These are phyloP conservation scores for Arachis stenosperma DNA, from an alignment of 306 rosid species.

Conservation along the genomic window DNA sequence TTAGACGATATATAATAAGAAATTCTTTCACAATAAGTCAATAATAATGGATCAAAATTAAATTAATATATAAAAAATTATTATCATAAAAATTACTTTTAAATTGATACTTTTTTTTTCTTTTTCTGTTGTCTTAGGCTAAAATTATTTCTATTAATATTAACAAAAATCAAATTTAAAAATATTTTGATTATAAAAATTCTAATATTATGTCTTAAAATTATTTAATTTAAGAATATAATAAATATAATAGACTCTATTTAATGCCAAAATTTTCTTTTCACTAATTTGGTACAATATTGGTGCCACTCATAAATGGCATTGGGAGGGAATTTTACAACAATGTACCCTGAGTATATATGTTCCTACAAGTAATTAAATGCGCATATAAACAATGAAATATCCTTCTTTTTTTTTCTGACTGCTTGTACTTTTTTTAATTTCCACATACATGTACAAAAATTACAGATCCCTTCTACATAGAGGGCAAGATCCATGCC, in stretches of 20 bases:
- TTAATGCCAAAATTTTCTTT: conserved; percentile 38
- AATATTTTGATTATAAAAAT: no score
- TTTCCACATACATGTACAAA: conserved; percentile 34
- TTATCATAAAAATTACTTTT: no score
- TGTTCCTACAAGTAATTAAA: conserved; percentile 25
- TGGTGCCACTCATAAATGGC: conserved; percentile 28
- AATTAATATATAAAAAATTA: no score
- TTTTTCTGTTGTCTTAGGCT: no score
- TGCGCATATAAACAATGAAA: conserved; percentile 38
- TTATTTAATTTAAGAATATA: no score
- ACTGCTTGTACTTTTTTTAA: conserved; percentile 23
- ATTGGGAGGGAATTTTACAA: conserved; percentile 23
- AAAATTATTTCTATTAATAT: no score
- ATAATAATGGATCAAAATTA: no score
- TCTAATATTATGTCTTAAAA: no score
- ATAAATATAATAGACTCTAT: background rate
- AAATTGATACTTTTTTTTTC: no score
- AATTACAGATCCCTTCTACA: conserved; percentile 84
- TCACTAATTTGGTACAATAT: conserved; percentile 30
- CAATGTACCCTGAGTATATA: conserved; percentile 15
- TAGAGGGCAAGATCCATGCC: conserved; percentile 89
- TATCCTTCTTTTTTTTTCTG: background rate
- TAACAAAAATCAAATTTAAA: no score
- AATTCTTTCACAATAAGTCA: no score
- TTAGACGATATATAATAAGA: no score